Evolutionary conservation across 2,329 filamentous ascomycete genomes (phyloP).

Genomic region (Apiospora aurea): DNA sequence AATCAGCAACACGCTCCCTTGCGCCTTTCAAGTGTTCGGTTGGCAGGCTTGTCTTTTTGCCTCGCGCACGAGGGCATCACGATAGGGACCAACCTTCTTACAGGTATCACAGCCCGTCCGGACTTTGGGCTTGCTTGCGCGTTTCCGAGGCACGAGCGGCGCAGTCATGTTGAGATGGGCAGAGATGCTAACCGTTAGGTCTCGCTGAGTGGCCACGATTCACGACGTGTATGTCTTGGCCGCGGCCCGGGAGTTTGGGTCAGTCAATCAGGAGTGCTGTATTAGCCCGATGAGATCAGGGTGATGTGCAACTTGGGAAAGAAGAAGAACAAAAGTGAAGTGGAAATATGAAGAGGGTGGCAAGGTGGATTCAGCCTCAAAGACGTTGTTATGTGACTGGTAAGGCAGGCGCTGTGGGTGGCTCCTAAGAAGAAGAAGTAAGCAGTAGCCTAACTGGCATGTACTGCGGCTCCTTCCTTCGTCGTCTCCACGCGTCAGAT

Average conservation of each 20-base stretch:
- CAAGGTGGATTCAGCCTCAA: conserved; percentile 6
- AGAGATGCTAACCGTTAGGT: neutral
- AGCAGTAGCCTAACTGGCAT: neutral
- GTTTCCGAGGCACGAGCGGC: conserved; percentile 21
- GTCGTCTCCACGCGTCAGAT: neutral
- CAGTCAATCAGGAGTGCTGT: neutral
- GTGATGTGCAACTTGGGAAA: neutral
- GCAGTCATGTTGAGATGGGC: conserved; percentile 18
- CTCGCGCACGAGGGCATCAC: neutral
- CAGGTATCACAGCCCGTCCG: conserved; percentile 23
- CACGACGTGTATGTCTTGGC: conserved; percentile 2
- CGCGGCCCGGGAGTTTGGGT: neutral
- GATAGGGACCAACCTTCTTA: conserved; percentile 22
- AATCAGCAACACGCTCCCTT: conserved; percentile 3
- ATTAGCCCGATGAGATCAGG: conserved; percentile 14
- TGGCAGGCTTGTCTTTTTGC: neutral
- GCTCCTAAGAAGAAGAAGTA: neutral
- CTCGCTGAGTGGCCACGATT: neutral
- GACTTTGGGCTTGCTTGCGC: conserved; percentile 24
- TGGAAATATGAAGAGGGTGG: neutral
- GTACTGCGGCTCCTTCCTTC: neutral
- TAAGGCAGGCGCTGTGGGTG: neutral
- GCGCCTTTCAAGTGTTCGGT: neutral
- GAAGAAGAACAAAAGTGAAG: neutral
- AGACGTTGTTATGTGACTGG: neutral